These are phyloP conservation scores for Termitomyces sp. DNA, from an alignment of 768 basidiomycete species.

Conservation along the genomic window DNA sequence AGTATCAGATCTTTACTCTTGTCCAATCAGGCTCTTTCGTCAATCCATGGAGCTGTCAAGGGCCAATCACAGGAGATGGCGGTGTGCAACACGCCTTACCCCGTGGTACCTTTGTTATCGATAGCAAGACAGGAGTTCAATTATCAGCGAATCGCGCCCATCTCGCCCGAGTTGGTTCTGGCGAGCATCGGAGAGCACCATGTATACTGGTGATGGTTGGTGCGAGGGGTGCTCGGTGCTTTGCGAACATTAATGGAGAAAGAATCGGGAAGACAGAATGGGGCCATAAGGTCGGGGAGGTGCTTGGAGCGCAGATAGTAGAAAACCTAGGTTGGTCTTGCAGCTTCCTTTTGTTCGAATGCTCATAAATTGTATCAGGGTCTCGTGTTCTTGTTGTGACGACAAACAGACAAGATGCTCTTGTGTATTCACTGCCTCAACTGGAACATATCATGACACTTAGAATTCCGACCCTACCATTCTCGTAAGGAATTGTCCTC, in stretches of 20 bases:
- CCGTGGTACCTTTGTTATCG: conserved; percentile 47
- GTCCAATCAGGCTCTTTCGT: conserved; percentile 26
- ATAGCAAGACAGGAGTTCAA: conserved; percentile 42
- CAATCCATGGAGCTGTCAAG: conserved; percentile 29
- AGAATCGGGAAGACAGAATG: conserved; percentile 64
- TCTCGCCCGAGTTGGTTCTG: conserved; percentile 30
- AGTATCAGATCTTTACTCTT: conserved; percentile 54
- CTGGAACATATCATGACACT: conserved; percentile 51
- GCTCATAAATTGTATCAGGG: conserved; percentile 22
- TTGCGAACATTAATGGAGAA: conserved; percentile 58
- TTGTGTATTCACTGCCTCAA: conserved; percentile 59
- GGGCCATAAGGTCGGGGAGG: conserved; percentile 43
- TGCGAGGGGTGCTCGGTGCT: conserved; percentile 50
- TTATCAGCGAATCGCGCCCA: conserved; percentile 38
- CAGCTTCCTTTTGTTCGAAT: not conserved
- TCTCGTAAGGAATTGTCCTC: conserved; percentile 22
- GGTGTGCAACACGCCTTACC: conserved; percentile 38
- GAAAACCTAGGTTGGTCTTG: conserved; percentile 50
- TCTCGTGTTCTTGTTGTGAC: conserved; percentile 52
- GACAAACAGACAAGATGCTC: conserved; percentile 40
- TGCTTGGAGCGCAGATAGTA: conserved; percentile 48
- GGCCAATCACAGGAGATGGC: conserved; percentile 29
- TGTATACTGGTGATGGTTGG: conserved; percentile 45
- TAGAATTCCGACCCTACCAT: conserved; percentile 25
- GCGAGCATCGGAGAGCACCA: conserved; percentile 18